Evolutionary conservation across 441 rosid genomes (phyloP), one percentile per base, ranked within the genome.

Genomic region (Geranium incanum): DNA sequence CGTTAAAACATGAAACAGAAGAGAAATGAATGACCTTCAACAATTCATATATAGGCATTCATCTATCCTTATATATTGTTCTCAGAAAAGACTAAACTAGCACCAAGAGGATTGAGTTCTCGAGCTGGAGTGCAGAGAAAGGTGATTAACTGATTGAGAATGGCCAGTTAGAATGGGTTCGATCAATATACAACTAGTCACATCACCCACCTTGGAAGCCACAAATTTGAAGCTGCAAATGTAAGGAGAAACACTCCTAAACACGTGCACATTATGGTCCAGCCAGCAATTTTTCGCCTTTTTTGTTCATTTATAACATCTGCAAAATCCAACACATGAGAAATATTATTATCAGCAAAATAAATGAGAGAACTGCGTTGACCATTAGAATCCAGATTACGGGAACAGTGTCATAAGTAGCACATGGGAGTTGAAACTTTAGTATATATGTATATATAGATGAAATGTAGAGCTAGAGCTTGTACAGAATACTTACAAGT

Each of bases 221-320:
- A 70, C 77, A 85, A 69, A 81, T 80, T 78, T 50, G 98, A 87
- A 78, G 98, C 95, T 12, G 87, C 74, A 74, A 76, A 95, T 66
- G 98, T 83, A 71, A 95, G 88, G 70, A 86, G 69, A 77, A 91
- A 81, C 13, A 86, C 91, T 52, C 97, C 99, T 3, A 86, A 68
- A 72, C 93, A 91, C 0, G 89, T 87, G 70, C 83, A 77, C 86
- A 85, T 83, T 77, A 95, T 95, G 74, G 90, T 89, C 99, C 96
- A 95, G 66, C 97, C 96, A 79, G 98, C 94, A 65, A 91, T 71
- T 50, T 73, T 86, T 74, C 99, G 78, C 81, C 99, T 83, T 71
- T 77, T 88, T 71, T 81, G 84, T 78, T 87, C 92, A 38, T 74
- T 84, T 33, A 84, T 66, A 70, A 78, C 59, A 76, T 70, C 99